phyloP scores from a whole-genome alignment of 192 early-diverging fungal species.

The Allomyces macrogynus region DNA sequence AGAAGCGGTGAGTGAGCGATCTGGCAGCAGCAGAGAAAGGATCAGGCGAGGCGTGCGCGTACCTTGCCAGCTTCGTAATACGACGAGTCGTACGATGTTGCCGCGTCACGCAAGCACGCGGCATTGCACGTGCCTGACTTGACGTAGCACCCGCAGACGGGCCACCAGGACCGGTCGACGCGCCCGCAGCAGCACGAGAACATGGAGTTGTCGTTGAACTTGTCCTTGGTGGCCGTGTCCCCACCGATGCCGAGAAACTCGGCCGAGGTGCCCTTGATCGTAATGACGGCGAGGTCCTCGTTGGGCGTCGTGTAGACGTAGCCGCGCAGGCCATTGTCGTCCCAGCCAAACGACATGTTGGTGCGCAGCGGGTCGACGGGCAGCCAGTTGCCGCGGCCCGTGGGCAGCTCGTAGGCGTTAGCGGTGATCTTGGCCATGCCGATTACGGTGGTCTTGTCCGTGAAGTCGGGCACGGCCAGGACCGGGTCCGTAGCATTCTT shows the following conservation, averaged over 20 bases:
- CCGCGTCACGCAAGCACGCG: constrained; percentile 31
- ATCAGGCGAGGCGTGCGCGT: background rate
- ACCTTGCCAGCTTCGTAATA: constrained; percentile 49
- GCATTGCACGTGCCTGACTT: constrained; percentile 32
- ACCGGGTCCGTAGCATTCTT: background rate
- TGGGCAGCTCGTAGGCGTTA: constrained; percentile 58
- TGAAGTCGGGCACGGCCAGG: constrained; percentile 41
- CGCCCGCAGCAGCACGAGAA: constrained; percentile 94
- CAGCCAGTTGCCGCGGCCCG: constrained; percentile 37
- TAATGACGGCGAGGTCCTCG: constrained; percentile 51
- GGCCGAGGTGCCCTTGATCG: constrained; percentile 70
- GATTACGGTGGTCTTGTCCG: constrained; percentile 46
- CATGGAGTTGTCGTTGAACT: constrained; percentile 75
- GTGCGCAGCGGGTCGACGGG: constrained; percentile 40
- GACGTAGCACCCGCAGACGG: constrained; percentile 66
- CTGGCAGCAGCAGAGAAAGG: no score
- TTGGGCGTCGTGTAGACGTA: constrained; percentile 60
- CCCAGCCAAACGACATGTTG: constrained; percentile 53
- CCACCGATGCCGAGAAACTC: constrained; percentile 43
- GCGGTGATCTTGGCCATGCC: constrained; percentile 59
- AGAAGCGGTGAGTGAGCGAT: constrained; percentile 12
- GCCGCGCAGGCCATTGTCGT: constrained; percentile 51
- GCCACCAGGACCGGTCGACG: constrained; percentile 53
- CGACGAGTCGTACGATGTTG: constrained; percentile 19
- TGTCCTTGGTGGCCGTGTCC: constrained; percentile 49